Conservation (phyloP, 2,329 filamentous ascomycete species). For the Xylaria sp. region DNA sequence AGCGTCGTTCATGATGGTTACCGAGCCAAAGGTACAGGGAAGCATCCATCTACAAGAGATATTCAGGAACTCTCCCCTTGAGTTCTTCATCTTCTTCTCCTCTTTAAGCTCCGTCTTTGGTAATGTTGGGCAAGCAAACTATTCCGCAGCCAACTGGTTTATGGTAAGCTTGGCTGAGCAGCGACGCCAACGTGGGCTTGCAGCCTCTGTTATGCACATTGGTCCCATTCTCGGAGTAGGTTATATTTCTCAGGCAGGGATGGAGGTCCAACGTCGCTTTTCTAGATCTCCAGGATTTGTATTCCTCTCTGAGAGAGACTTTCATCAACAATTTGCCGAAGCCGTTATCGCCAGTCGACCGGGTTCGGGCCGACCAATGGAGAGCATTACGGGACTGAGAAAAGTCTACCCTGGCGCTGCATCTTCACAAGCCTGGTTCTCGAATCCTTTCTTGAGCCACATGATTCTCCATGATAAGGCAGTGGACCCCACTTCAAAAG, state of each 20-base stretch:
- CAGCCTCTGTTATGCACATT: conserved; percentile 47
- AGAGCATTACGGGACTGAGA: conserved; percentile 34
- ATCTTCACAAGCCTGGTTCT: no score
- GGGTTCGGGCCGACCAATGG: conserved; percentile 2
- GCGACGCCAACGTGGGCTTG: conserved; percentile 45
- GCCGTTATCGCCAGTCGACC: conserved; percentile 35
- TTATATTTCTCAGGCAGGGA: no score
- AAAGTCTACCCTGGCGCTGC: no score
- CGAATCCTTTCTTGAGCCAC: no score
- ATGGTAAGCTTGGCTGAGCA: conserved; percentile 49
- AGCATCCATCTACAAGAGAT: conserved; percentile 49
- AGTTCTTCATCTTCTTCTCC: conserved; percentile 58
- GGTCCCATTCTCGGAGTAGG: conserved; percentile 44
- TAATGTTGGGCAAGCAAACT: conserved; percentile 53
- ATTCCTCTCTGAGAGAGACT: conserved; percentile 38
- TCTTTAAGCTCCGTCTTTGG: conserved; percentile 53
- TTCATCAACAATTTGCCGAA: conserved; percentile 39
- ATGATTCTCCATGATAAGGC: no score
- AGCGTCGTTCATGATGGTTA: no score
- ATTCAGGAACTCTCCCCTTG: conserved; percentile 48
- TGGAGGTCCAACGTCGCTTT: no score
- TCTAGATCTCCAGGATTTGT: no score
- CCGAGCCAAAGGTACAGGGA: conserved; percentile 56
- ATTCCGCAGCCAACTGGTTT: conserved; percentile 54
- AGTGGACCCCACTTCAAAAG: no score